A percentile compares a stretch with the other conserved stretches of the same genome.
Evolutionary conservation across 2,329 filamentous ascomycete species (phyloP).

Genomic region (Aureobasidium zeae): DNA sequence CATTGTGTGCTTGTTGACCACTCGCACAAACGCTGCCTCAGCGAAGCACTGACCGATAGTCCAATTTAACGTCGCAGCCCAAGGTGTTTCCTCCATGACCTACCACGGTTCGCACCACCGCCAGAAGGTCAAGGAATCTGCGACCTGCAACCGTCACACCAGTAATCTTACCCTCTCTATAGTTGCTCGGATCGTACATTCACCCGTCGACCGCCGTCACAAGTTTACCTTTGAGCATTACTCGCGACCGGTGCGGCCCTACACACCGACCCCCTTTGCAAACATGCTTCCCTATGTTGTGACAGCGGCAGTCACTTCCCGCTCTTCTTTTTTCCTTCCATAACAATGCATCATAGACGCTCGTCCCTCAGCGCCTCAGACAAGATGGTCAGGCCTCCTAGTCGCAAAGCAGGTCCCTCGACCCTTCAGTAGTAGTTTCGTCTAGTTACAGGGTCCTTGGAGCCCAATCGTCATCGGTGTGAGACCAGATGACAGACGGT

Average conservation of each 20-base stretch:
- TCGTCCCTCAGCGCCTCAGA: background rate
- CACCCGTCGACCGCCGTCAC: constrained; percentile 1
- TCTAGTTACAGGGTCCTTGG: constrained; percentile 7
- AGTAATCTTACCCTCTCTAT: constrained; percentile 10
- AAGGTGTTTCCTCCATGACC: constrained; percentile 11
- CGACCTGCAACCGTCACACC: constrained; percentile 2
- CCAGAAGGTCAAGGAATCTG: constrained; percentile 8
- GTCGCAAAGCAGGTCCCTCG: background rate
- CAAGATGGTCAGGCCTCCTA: background rate
- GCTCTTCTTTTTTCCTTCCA: background rate
- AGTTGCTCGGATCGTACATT: background rate
- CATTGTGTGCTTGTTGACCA: background rate
- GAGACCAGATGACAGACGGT: constrained; percentile 3
- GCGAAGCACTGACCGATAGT: constrained; percentile 12
- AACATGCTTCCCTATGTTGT: background rate
- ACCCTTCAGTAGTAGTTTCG: background rate
- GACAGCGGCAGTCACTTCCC: constrained; percentile 13
- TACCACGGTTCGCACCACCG: constrained; percentile 7
- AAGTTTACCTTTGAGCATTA: constrained; percentile 1
- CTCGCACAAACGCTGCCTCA: constrained; percentile 1
- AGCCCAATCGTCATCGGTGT: background rate
- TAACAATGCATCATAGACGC: constrained; percentile 1
- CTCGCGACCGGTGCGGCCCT: constrained; percentile 4
- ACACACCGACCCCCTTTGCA: background rate
- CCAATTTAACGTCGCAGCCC: constrained; percentile 15